These are phyloP conservation scores for Vaccinium darrowii DNA, from an alignment of 148 eudicot genomes.

Conservation along the genomic window DNA sequence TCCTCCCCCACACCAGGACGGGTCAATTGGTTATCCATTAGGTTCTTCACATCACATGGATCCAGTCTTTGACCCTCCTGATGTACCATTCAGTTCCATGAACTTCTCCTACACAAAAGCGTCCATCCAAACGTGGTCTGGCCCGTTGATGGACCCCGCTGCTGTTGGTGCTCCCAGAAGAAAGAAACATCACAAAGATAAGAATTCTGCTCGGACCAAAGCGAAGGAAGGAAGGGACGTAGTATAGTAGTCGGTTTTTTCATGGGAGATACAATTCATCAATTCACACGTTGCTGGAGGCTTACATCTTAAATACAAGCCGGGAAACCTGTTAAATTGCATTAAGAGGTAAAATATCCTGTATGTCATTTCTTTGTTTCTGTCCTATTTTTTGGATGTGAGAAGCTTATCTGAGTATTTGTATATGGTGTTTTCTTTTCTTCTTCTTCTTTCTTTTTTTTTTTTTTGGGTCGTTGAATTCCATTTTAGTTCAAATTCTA, in stretches of 20 bases:
- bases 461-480: constrained; percentile 9
- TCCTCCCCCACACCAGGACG: constrained; percentile 88
- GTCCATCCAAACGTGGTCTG: constrained; percentile 75
- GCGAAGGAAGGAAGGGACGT: constrained; percentile 15
- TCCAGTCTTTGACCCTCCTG: constrained; percentile 58
- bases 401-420: constrained; percentile 23
- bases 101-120: constrained; percentile 60
- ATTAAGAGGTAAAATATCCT: constrained; percentile 31
- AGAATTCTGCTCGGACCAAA: constrained; percentile 27
- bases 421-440: constrained; percentile 12
- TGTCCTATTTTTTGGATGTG: constrained; percentile 20
- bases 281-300: constrained; percentile 17
- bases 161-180: constrained; percentile 45
- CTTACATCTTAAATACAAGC: constrained; percentile 3
- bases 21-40: constrained; percentile 61
- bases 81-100: constrained; percentile 63
- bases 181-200: constrained; percentile 44
- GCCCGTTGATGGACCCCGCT: constrained; percentile 59
- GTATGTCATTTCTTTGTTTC: constrained; percentile 9
- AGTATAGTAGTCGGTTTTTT: constrained; percentile 6
- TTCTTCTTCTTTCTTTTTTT: background rate
- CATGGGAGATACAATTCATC: background rate
- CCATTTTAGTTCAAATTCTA: constrained; percentile 8
- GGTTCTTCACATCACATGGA: constrained; percentile 52
- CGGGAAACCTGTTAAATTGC: constrained; percentile 17